These are phyloP conservation scores for Trametes pubescens DNA, from an alignment of 1,284 basidiomycete species.

Conservation along the genomic window DNA sequence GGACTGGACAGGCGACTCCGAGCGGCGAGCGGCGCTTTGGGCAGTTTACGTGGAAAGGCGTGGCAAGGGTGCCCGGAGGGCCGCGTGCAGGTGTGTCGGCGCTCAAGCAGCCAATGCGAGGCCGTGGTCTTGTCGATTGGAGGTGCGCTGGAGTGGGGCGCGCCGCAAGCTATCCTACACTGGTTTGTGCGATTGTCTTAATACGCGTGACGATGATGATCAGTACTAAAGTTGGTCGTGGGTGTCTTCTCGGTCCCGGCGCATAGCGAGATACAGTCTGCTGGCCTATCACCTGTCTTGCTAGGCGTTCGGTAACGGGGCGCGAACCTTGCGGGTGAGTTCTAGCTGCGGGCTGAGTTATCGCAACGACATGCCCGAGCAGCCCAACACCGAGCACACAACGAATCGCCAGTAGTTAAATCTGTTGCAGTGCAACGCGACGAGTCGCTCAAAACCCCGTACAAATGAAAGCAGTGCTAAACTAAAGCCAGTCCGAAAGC, in stretches of 20 bases:
- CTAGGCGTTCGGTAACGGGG: too few species aligned
- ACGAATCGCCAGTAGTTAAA: not conserved
- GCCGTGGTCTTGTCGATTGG: not conserved
- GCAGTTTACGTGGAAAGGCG: not conserved
- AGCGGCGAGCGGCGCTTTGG: not conserved
- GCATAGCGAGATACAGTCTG: too few species aligned
- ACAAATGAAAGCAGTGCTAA: slow-evolving; percentile 11
- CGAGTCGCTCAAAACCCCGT: slow-evolving; percentile 14
- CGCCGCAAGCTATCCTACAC: not conserved
- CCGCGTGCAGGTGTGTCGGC: not conserved
- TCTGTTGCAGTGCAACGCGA: slow-evolving; percentile 22
- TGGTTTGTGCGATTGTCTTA: not conserved
- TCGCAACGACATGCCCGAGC: too few species aligned
- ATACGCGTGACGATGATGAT: too few species aligned
- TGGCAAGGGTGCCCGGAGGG: slow-evolving; percentile 4
- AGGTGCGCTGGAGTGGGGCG: not conserved
- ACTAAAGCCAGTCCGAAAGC: slow-evolving; percentile 21
- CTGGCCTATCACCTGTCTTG: too few species aligned
- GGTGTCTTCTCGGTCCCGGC: too few species aligned
- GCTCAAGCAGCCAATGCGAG: not conserved
- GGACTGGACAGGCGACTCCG: not conserved
- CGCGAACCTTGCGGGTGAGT: too few species aligned
- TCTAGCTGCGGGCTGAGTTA: too few species aligned
- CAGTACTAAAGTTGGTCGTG: too few species aligned
- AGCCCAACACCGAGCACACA: too few species aligned